Conservation (phyloP, 176 grass and related monocot genomes). For the Aegilops tauschii region DNA sequence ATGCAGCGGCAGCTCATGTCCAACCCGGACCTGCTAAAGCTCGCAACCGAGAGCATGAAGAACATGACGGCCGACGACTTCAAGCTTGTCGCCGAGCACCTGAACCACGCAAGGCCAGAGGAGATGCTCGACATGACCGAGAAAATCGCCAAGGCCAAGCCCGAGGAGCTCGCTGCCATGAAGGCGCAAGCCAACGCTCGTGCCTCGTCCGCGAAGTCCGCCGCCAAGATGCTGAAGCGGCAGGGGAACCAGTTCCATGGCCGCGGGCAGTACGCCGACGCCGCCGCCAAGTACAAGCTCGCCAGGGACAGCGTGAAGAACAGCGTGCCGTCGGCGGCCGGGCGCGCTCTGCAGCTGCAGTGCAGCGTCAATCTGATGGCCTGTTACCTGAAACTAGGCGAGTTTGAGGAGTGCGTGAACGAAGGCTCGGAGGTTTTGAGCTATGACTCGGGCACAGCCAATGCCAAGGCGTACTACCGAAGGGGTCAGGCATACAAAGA, state of each 20-base stretch:
- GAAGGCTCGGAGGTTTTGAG: slow-evolving; percentile 84
- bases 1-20: slow-evolving; percentile 95
- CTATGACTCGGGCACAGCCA: slow-evolving; percentile 40
- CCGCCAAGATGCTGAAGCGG: slow-evolving; percentile 72
- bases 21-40: slow-evolving; percentile 67
- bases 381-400: slow-evolving; percentile 73
- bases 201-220: slow-evolving; percentile 50
- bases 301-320: slow-evolving; percentile 77
- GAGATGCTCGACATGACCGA: slow-evolving; percentile 83
- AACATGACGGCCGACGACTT: slow-evolving; percentile 81
- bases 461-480: slow-evolving; percentile 86
- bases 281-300: slow-evolving; percentile 79
- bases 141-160: slow-evolving; percentile 57
- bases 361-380: slow-evolving; percentile 95
- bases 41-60: slow-evolving; percentile 86
- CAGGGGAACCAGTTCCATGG: slow-evolving; percentile 89
- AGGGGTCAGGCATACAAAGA: slow-evolving; percentile 89
- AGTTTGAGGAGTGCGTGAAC: slow-evolving; percentile 70
- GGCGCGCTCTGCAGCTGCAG: slow-evolving; percentile 56
- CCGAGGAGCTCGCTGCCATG: slow-evolving; percentile 82
- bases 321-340: slow-evolving; percentile 32
- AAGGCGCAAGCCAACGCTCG: slow-evolving; percentile 77
- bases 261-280: slow-evolving; percentile 56
- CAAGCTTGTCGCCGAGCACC: slow-evolving; percentile 65
- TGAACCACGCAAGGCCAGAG: slow-evolving; percentile 67